These are phyloP conservation scores for Turritis glabra DNA, from an alignment of 345 rosid genomes.

Conservation along the genomic window DNA sequence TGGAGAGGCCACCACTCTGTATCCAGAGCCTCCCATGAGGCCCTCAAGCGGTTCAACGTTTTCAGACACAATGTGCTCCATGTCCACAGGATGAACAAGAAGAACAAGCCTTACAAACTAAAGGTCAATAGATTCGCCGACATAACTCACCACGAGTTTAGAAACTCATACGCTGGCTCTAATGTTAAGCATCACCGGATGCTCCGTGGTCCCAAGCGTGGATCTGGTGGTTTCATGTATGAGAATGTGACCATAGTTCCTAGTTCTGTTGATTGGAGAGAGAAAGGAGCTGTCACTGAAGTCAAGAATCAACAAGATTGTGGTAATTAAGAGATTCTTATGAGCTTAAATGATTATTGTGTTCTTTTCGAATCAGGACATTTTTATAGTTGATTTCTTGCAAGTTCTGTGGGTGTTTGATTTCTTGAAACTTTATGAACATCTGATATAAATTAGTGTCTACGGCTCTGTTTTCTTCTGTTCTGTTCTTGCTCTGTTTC, in stretches of 20 bases:
- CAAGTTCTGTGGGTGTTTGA: neutral
- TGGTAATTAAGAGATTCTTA: constrained; percentile 32
- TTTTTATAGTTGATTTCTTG: neutral
- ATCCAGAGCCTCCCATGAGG: constrained; percentile 56
- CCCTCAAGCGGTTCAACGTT: constrained; percentile 62
- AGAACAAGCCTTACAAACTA: constrained; percentile 45
- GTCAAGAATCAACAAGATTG: constrained; percentile 50
- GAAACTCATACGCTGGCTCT: constrained; percentile 41
- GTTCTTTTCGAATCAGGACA: neutral
- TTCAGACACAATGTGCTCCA: constrained; percentile 71
- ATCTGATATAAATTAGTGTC: neutral
- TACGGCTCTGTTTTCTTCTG: neutral
- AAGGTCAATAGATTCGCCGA: constrained; percentile 50
- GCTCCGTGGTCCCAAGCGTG: constrained; percentile 40
- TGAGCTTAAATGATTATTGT: neutral
- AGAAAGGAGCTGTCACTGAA: constrained; percentile 51
- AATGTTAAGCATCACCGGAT: constrained; percentile 39
- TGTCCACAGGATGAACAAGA: constrained; percentile 63
- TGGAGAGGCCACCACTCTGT: constrained; percentile 87
- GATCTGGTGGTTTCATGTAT: constrained; percentile 38
- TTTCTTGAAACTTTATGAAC: neutral
- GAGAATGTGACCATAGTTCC: constrained; percentile 44
- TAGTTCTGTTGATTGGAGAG: constrained; percentile 47
- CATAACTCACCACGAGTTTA: constrained; percentile 49
- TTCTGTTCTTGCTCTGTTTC: constrained; percentile 1